Base-by-base conservation (phyloP, 306 rosid genomes). In the Glycine latifolia region DNA sequence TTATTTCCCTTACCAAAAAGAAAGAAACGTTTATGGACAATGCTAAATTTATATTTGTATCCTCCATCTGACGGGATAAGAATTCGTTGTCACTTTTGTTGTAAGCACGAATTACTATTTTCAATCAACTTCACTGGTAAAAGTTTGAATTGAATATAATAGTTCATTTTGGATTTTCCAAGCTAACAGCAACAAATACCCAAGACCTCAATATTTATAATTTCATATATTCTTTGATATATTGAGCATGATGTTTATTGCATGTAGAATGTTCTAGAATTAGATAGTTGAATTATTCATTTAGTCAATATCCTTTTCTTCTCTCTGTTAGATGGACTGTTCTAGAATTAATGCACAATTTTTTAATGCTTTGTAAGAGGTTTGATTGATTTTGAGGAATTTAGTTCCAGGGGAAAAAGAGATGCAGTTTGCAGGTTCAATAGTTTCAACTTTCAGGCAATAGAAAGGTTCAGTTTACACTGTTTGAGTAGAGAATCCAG, bases 401-500 rank as follows among this genome's bases (percentile, higher is more conserved):
- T 79, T 76, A 44, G 16, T 84, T 79, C 84, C 82, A 77, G 67
- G 76, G 20, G 33, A 44, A 73, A 44, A 75, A 53, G 50, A 78
- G 72, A 55, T 39, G 44, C 74, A 58, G 55, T 60, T 58, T 39
- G 62, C 48, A 43, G 77, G 73, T 31, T 47, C 58, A 14, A 43
- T 20, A 75, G 78, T 65, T 80, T 77, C 79, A 78, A 71, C 67
- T 55, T 75, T 67, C 71, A 10, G 66, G 54, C 33, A 50, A 55
- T 79, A 75, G 82, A 78, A 8, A 59, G 60, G 33, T 71, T 55
- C 16, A 46, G 7, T 8, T 78, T 67, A 55, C 20, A 31, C 14
- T 1, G 50, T 78, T 85, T 52, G 43, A 43, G 60, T 67, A 59
- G 61, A 72, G 81, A 84, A 43, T 77, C 46, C 70, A 47, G 79